Evolutionary conservation across 441 rosid species (phyloP), one percentile per base, ranked within the genome.

Genomic region (Melastoma candidum): DNA sequence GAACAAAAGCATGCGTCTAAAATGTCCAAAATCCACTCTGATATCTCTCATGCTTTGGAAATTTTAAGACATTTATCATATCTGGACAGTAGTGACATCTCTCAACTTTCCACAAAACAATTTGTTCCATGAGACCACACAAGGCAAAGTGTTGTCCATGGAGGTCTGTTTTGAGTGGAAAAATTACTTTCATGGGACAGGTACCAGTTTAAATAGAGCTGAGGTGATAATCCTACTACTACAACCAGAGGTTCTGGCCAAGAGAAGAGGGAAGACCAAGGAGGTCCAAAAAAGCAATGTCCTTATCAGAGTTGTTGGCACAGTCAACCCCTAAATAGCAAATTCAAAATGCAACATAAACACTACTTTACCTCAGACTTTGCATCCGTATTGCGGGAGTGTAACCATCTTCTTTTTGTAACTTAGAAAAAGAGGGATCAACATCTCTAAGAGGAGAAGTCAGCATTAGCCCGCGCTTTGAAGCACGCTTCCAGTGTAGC

Each of bases 401-500:
- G 36, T 67, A 66, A 51, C 63, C 61, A 65, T 60, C 76, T 32
- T 54, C 61, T 71, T 53, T 66, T 67, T 73, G 68, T 56, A 71
- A 72, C 36, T 74, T 77, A 50, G 63, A 71, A 58, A 60, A 62
- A 54, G 70, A 58, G 52, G 51, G 51, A 48, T 71, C 69, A 69
- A 63, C 76, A 64, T 63, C 72, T 61, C 87, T 75, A 58, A 88
- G 87, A 26, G 96, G 96, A 76, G 96, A 77, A 67, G 85, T 85
- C 73, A 88, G 69, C 92, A 85, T 83, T 71, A 88, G 72, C 58
- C 96, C 96, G 56, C 64, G 75, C 74, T 85, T 85, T 2, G 96
- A 79, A 64, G 96, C 87, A 56, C 81, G 85, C 59, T 85, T 88
- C 96, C 96, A 85, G 51, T 88, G 85, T 66, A 88, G 95, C 80